Evolutionary conservation across 495 filamentous ascomycete genomes (phyloP).

Genomic region (Penicillium goetzii): DNA sequence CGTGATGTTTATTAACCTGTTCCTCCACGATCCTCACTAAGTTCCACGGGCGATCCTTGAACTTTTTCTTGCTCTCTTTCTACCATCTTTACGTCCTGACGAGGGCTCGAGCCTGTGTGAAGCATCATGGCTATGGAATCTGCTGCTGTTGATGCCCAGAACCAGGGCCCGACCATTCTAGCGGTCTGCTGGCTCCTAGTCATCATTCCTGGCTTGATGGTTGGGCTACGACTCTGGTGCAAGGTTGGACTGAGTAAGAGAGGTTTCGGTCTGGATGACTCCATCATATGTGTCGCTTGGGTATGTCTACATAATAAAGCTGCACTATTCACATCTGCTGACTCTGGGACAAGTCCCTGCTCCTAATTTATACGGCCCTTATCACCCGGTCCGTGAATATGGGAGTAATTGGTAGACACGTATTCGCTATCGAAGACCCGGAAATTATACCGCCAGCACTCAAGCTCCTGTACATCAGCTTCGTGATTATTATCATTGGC

Average conservation of each 20-base stretch:
- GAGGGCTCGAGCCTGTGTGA: neutral
- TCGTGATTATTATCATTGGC: constrained; percentile 26
- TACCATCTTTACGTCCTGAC: neutral
- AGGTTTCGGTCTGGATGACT: constrained; percentile 20
- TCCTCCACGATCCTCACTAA: neutral
- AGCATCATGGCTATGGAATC: constrained; percentile 15
- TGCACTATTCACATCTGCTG: neutral
- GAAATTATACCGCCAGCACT: constrained; percentile 12
- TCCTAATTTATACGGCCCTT: constrained; percentile 15
- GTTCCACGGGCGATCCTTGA: neutral
- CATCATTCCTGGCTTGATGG: constrained; percentile 13
- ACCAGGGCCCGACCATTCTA: constrained; percentile 19
- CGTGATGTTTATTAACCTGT: neutral
- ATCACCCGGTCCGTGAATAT: constrained; percentile 16
- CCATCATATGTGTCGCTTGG: constrained; percentile 16
- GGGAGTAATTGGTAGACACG: constrained; percentile 22
- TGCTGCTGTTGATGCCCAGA: constrained; percentile 9
- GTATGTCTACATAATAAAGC: neutral
- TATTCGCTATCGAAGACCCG: constrained; percentile 11
- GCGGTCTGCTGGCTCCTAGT: constrained; percentile 22
- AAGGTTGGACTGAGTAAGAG: constrained; percentile 13
- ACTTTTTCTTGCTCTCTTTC: neutral
- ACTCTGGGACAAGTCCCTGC: constrained; percentile 9
- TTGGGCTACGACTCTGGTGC: constrained; percentile 21
- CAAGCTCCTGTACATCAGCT: constrained; percentile 26